A percentile compares a stretch with the other conserved stretches of the same genome.
phyloP scores from a whole-genome alignment of 768 basidiomycete genomes.

The Fomitopsis pulvina region DNA sequence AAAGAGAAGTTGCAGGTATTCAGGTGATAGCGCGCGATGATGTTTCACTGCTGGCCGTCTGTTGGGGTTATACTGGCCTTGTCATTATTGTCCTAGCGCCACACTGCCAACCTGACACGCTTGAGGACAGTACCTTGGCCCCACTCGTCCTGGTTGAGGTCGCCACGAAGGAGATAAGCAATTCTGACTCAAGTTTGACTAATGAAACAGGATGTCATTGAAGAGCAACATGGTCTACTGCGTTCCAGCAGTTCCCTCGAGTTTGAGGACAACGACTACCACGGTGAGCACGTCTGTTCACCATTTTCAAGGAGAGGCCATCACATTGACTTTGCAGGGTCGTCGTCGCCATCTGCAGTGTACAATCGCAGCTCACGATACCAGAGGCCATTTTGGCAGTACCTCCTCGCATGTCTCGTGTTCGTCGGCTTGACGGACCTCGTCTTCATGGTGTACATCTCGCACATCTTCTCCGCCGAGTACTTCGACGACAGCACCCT shows the following conservation, averaged over 20 bases:
- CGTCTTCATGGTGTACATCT: not conserved
- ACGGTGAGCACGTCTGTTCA: no score
- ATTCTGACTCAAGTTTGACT: no score
- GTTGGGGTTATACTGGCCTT: no score
- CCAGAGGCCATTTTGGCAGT: not conserved
- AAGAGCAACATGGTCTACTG: not conserved
- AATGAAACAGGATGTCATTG: not conserved
- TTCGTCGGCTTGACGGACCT: not conserved
- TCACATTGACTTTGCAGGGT: not conserved
- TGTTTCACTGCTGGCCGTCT: no score
- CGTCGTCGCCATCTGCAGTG: not conserved
- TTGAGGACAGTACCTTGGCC: no score
- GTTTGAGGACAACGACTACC: not conserved
- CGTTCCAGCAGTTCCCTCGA: not conserved
- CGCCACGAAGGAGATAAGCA: no score
- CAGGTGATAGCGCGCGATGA: no score
- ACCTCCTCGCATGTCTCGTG: not conserved
- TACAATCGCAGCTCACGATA: not conserved
- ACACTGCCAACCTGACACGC: no score
- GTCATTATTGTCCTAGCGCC: no score
- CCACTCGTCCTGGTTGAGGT: no score
- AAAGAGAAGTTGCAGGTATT: no score
- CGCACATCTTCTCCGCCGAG: not conserved
- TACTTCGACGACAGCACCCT: conserved; percentile 1
- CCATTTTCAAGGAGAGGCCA: no score